Evolutionary conservation across 306 rosid genomes (phyloP), one percentile per base, ranked within the genome.

Genomic region (Luffa aegyptiaca): DNA sequence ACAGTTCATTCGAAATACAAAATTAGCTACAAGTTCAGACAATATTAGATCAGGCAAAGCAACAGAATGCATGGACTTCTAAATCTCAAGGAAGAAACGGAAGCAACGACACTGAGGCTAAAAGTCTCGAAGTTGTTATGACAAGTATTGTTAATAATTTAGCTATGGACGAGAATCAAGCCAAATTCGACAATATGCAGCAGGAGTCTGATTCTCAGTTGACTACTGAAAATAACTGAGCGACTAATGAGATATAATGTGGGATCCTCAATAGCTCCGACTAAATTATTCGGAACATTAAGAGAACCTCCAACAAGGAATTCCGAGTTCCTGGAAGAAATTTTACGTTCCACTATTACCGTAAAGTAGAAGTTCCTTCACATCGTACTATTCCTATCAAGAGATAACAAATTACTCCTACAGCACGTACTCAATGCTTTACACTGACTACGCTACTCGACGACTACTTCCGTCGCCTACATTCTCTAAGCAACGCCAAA

Each of bases 301-400:
- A 52, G 14, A 70, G 44, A 73, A 73, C 21, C 77, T 73, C 44
- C 16, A 73, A 52, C 42, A 75, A 75, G 46, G 78, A 74, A 49
- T 74, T 33, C 31, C 3, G 46, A 52, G 21, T 35, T 52, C 48
- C 3, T 75, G 61, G 45, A 74, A 51, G 46, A 51, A 74, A 72
- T 14, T 35, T 48, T 13, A 48, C 70, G 42, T 21, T 72, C 21
- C 75, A 42, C 10, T 69, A 44, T 26, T 4, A 9, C 17, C 52
- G 35, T 69, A 44, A 69, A 42, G 53, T 69, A 70, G 5, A 48
- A 31, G 59, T 16, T 49, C 59, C 44, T 73, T 73, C 13, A 48
- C 20, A 11, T 21, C 39, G 35, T 70, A 45, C n/a, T 70, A 11
- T 21, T 12, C 56, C 56, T 66, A 66, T 66, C 74, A 16, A 41